Conservation (phyloP, 192 early-diverging fungal genomes). For the Lunasporangiospora selenospora region DNA sequence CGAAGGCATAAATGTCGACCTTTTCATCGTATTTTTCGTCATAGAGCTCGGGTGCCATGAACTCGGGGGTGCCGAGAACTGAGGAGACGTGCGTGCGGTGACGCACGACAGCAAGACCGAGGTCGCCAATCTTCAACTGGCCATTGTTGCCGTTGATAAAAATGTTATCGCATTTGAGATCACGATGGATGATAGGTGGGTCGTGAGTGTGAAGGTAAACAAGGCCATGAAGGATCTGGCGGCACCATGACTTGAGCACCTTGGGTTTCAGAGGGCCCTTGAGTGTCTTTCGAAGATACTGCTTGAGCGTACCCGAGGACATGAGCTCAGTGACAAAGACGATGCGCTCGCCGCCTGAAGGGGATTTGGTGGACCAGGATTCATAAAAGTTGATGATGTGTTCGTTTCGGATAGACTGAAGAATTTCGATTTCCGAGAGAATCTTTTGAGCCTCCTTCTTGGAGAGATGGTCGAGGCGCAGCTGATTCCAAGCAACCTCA, state of each 20-base stretch:
- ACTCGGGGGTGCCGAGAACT: conserved; percentile 84
- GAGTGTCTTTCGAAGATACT: conserved; percentile 74
- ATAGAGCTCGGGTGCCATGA: conserved; percentile 93
- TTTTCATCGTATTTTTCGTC: conserved; percentile 89
- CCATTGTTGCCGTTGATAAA: conserved; percentile 92
- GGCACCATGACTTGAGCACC: conserved; percentile 80
- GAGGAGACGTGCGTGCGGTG: conserved; percentile 69
- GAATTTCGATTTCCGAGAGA: conserved; percentile 65
- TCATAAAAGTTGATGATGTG: conserved; percentile 83
- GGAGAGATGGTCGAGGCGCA: conserved; percentile 57
- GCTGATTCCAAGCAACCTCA: conserved; percentile 92
- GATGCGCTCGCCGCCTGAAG: conserved; percentile 67
- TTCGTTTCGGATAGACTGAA: conserved; percentile 78
- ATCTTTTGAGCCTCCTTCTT: conserved; percentile 50
- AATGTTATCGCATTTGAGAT: conserved; percentile 80
- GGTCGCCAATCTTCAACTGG: conserved; percentile 87
- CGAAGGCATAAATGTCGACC: conserved; percentile 92
- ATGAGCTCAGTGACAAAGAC: conserved; percentile 92
- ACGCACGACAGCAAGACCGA: conserved; percentile 77
- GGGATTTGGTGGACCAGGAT: conserved; percentile 67
- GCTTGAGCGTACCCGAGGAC: conserved; percentile 84
- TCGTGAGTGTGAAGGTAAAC: conserved; percentile 78
- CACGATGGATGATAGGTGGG: conserved; percentile 87
- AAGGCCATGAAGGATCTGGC: conserved; percentile 82
- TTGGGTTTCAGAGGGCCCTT: conserved; percentile 73